Conservation (phyloP, 2,329 filamentous ascomycete species). For the Fusarium gaditjirri region DNA sequence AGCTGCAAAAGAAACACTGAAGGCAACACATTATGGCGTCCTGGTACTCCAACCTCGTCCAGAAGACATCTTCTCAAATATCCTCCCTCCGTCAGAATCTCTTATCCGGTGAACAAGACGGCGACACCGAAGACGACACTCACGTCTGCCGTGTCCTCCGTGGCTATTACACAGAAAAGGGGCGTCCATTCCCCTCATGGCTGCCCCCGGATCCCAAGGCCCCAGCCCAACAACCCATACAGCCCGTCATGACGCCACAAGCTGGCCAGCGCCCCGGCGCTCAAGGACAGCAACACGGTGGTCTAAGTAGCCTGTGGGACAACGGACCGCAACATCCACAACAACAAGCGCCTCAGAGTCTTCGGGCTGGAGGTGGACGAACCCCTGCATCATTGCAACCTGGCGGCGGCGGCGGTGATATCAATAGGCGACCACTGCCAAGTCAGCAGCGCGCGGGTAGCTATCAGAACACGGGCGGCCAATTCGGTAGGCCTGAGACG, state of each 20-base stretch:
- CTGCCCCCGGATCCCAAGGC: conserved; percentile 87
- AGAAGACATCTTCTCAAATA: conserved; percentile 72
- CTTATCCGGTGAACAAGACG: conserved; percentile 72
- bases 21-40: conserved; percentile 67
- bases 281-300: conserved; percentile 48
- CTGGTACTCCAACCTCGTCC: conserved; percentile 81
- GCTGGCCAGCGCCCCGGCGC: conserved; percentile 66
- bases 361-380: conserved; percentile 56
- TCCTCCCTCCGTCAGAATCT: conserved; percentile 76
- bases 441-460: conserved; percentile 66
- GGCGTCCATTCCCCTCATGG: conserved; percentile 83
- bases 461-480: conserved; percentile 67
- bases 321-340: conserved; percentile 49
- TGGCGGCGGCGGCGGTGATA: conserved; percentile 43
- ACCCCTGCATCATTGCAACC: conserved; percentile 45
- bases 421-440: conserved; percentile 49
- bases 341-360: conserved; percentile 54
- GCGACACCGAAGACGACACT: conserved; percentile 87
- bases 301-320: conserved; percentile 70
- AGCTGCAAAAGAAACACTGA: not conserved
- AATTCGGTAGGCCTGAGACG: conserved; percentile 31
- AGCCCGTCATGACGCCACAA: conserved; percentile 63
- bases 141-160: conserved; percentile 94
- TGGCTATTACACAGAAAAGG: conserved; percentile 92
- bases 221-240: conserved; percentile 60